These are phyloP conservation scores for Solanum paucissectum DNA, from an alignment of 257 asterid species.

Conservation along the genomic window DNA sequence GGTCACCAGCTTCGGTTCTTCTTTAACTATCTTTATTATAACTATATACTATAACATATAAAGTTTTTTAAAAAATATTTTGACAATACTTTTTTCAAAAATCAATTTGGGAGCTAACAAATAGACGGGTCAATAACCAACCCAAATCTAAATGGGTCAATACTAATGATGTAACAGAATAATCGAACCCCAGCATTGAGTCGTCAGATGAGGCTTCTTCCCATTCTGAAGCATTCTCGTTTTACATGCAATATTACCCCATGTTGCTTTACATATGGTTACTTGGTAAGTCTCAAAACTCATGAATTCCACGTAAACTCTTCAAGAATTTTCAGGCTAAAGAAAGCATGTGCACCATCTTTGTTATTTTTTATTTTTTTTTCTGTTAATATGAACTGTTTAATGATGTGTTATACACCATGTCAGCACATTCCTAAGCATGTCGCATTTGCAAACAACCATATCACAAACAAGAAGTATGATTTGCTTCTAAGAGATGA, in stretches of 20 bases:
- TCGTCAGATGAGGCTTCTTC: neutral
- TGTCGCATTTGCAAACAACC: neutral
- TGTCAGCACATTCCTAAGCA: neutral
- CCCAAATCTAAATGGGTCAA: neutral
- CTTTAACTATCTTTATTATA: too few relatives aligned
- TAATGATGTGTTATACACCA: neutral
- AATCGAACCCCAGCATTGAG: neutral
- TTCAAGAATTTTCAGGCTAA: neutral
- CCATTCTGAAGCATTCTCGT: neutral
- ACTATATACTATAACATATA: too few relatives aligned
- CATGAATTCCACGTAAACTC: neutral
- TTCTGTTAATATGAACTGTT: neutral
- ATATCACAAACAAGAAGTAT: neutral
- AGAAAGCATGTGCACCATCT: neutral
- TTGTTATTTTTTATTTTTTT: neutral
- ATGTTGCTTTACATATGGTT: neutral
- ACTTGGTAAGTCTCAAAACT: neutral
- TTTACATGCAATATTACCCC: neutral
- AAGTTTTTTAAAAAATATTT: too few relatives aligned
- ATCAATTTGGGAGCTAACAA: too few relatives aligned
- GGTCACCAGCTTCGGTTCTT: too few relatives aligned
- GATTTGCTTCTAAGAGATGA: neutral
- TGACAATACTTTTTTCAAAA: too few relatives aligned
- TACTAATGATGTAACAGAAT: neutral
- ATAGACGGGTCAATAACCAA: neutral